Percentiles rank a stretch among this genome's conserved stretches.
These are phyloP conservation scores for Sclerotinia subarctica DNA, from an alignment of 2,329 filamentous ascomycete genomes.

Conservation along the genomic window DNA sequence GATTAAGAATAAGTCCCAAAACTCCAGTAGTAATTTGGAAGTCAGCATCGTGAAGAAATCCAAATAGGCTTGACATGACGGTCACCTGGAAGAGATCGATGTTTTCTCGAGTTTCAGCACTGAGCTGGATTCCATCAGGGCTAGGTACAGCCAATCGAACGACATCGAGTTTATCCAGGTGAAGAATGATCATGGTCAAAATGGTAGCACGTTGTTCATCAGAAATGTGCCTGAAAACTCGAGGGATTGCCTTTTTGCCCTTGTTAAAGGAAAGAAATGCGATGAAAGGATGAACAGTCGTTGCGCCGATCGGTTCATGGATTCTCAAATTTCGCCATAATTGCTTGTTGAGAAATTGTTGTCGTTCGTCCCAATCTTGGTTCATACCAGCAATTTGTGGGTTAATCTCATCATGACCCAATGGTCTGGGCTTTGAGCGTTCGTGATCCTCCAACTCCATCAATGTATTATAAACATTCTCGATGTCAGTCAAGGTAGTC, in stretches of 20 bases:
- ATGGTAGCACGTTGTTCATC: slow-evolving; percentile 93
- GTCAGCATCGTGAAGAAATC: slow-evolving; percentile 85
- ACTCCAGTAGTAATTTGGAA: slow-evolving; percentile 89
- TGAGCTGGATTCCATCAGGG: slow-evolving; percentile 68
- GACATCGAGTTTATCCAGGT: slow-evolving; percentile 89
- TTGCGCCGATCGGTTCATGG: slow-evolving; percentile 80
- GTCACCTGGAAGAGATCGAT: slow-evolving; percentile 85
- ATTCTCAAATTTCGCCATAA: slow-evolving; percentile 89
- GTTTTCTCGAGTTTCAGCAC: slow-evolving; percentile 78
- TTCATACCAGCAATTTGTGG: slow-evolving; percentile 69
- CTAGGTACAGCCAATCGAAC: slow-evolving; percentile 75
- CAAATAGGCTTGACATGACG: slow-evolving; percentile 86
- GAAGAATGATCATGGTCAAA: slow-evolving; percentile 90
- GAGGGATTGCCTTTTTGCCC: slow-evolving; percentile 92
- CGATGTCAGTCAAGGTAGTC: slow-evolving; percentile 79
- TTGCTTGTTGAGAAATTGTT: slow-evolving; percentile 69
- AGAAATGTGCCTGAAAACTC: slow-evolving; percentile 89
- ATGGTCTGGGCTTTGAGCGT: slow-evolving; percentile 68
- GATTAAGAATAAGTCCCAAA: slow-evolving; percentile 75
- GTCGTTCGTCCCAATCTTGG: slow-evolving; percentile 73
- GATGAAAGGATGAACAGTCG: slow-evolving; percentile 86
- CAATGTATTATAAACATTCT: slow-evolving; percentile 79
- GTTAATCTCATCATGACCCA: slow-evolving; percentile 59
- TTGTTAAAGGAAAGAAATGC: slow-evolving; percentile 92
- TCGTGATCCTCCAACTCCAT: slow-evolving; percentile 96